Base-by-base conservation (phyloP, 441 rosid species). In the Erysimum pusillum region DNA sequence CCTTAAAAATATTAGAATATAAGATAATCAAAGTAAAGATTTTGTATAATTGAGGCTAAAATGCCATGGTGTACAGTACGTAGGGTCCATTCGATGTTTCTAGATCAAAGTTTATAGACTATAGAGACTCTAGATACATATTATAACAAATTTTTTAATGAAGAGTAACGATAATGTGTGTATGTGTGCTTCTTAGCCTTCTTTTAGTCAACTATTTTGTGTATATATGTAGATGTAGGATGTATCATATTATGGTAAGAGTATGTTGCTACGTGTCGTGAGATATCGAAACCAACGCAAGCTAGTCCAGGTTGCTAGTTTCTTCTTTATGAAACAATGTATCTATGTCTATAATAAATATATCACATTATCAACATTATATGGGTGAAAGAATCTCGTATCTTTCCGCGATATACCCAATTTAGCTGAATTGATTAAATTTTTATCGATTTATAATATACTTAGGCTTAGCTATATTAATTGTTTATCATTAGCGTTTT, bases 151-250 rank as follows among this genome's bases (percentile, higher is more conserved):
- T n/a, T n/a, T n/a, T n/a, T n/a, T n/a, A n/a, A n/a, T n/a, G n/a
- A n/a, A n/a, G n/a, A n/a, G n/a, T n/a, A n/a, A 89, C 9, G 93
- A 89, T 22, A 1, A 14, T 34, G 28, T 41, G 22, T 54, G 28
- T 41, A n/a, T 54, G 38, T 31, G 73, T 63, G 54, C 34, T 8
- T 15, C n/a, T n/a, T n/a, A n/a, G n/a, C n/a, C n/a, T n/a, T n/a
- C 4, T 35, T 32, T 12, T 25, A 31, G 46, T 74, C 64, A 54
- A 54, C 58, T 35, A 39, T 36, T 22, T 7, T 35, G 9, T 15
- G 4, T 58, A 8, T 53, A 31, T 63, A 53, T 63, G n/a, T 32
- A 35, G 56, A 53, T 63, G n/a, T 32, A 35, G 56, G 38, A 48
- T 44, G n/a, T 32, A 64, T 73, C 38, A 48, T 44, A 18, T 74